Base-by-base conservation (phyloP, 2,329 filamentous ascomycete genomes). In the Cyclaneusma minus region DNA sequence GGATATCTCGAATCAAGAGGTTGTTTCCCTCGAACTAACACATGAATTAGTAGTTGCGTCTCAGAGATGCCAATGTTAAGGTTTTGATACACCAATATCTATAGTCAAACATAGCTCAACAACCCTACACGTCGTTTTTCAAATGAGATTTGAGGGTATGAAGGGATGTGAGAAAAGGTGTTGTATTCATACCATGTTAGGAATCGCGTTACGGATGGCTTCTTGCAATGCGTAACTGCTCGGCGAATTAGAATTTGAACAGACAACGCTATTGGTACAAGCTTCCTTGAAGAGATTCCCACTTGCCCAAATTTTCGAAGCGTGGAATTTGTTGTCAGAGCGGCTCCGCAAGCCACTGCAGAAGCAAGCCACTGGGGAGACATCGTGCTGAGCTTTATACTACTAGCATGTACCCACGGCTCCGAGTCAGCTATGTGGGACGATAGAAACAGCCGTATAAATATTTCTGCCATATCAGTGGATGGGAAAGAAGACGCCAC, bases 401-500 rank as follows among this genome's bases (percentile, higher is more conserved):
- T 68, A 2, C 66, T 60, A 23, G 68, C 59, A 45, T 78, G 72
- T 30, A 79, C 62, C 55, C 62, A 76, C 23, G 58, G 55, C 24
- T 64, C 67, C 0, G 70, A 56, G 32, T 69, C 58, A 24, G 68
- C 60, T 14, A 57, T 51, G 22, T 72, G 64, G 2, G 58, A 57
- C 1, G 64, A 62, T 12, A 75, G 49, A 33, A 67, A 76, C 33
- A 66, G 62, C 32, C 75, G 65, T 8, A 73, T 55, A 29, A 76
- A 52, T 7, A 61, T 67, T 36, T 76, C 70, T 32, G 77, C 52
- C 9, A 69, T 45, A 13, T 68, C 62, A 11, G 67, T 57, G 2
- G 67, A 68, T 0, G 70, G 69, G 35, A 78, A 78, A 0, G 70
- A 71, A 2, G 58, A 63, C 11, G 62, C 66, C 12, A 68, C 64